Conservation (phyloP, 345 rosid genomes). For the Eucalyptus regnans region DNA sequence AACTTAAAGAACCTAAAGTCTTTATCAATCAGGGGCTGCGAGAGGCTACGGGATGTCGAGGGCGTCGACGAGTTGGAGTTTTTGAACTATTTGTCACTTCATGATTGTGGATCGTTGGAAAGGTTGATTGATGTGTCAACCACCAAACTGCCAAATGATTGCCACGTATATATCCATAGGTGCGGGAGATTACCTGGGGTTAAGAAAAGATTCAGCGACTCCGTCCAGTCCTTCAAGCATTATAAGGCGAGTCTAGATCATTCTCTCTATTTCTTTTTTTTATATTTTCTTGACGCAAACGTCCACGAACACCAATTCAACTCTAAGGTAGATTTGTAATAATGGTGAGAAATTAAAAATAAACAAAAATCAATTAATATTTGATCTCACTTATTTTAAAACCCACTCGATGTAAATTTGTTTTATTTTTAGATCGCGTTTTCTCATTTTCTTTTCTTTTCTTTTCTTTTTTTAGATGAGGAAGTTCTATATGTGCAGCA, state of each 20-base stretch:
- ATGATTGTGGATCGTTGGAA: fast-evolving
- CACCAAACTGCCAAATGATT: background rate
- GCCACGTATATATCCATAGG: fast-evolving
- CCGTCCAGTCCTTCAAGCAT: background rate
- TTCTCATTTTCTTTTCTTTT: too few relatives aligned
- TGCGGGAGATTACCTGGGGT: background rate
- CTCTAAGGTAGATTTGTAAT: background rate
- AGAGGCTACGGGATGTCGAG: background rate
- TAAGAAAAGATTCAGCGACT: too few relatives aligned
- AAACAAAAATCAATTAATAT: background rate
- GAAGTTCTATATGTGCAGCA: too few relatives aligned
- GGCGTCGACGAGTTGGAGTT: background rate
- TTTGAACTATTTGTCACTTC: fast-evolving
- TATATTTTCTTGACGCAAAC: too few relatives aligned
- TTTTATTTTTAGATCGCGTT: too few relatives aligned
- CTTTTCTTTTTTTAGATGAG: too few relatives aligned
- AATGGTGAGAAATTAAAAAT: too few relatives aligned
- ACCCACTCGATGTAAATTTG: too few relatives aligned
- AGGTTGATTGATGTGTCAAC: background rate
- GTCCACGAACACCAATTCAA: background rate
- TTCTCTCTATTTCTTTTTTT: background rate
- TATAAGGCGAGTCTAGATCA: background rate
- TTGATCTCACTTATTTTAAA: background rate
- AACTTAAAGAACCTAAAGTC: background rate
- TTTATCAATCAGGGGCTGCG: fast-evolving